These are phyloP conservation scores for Trichophaea hybrida DNA, from an alignment of 2,329 filamentous ascomycete species.

Conservation along the genomic window DNA sequence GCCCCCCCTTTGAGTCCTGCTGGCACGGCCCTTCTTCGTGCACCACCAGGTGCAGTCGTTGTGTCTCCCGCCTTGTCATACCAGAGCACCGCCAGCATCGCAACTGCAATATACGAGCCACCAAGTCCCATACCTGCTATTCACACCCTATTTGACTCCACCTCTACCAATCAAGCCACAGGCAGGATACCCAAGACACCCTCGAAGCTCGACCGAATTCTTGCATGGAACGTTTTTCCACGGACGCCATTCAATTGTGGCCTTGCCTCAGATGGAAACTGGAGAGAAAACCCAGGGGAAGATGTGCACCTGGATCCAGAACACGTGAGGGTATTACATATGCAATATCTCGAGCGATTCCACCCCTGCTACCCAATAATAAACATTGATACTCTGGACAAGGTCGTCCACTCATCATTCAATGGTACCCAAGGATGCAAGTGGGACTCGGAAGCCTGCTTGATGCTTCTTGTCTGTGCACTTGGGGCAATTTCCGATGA, in stretches of 20 bases:
- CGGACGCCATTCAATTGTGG: conserved; percentile 1
- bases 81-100: conserved; percentile 2
- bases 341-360: conserved; percentile 29
- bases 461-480: conserved; percentile 29
- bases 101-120: not conserved
- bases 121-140: conserved; percentile 2
- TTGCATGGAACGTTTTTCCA: conserved; percentile 12
- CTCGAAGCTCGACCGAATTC: conserved; percentile 10
- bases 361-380: conserved; percentile 33
- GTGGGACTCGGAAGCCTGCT: conserved; percentile 30
- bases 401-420: conserved; percentile 20
- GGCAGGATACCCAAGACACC: not conserved
- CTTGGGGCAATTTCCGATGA: conserved; percentile 28
- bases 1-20: not conserved
- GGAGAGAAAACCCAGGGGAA: conserved; percentile 14
- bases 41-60: not conserved
- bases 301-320: conserved; percentile 22
- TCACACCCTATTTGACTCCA: conserved; percentile 1
- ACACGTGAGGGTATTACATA: conserved; percentile 21
- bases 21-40: not conserved
- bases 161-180: not conserved
- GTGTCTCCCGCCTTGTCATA: not conserved
- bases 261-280: not conserved
- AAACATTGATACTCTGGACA: conserved; percentile 27
- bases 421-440: conserved; percentile 27